phyloP scores from a whole-genome alignment of 169 alveolate species.

The Plasmodium gonderi region DNA sequence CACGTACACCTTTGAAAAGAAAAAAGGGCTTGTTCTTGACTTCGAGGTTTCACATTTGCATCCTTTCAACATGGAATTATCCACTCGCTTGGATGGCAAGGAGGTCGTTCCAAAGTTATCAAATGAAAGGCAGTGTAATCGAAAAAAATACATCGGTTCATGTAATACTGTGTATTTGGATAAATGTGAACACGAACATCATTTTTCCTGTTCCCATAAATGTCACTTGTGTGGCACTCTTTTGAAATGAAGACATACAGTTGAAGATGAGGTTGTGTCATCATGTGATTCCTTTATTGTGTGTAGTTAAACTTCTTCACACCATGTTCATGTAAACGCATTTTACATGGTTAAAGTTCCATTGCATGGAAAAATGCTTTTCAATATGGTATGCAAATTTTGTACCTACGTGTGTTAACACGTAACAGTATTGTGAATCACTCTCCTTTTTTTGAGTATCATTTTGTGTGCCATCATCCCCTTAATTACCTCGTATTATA shows the following conservation, averaged over 20 bases:
- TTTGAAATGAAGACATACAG: neutral
- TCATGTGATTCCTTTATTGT: too few species aligned
- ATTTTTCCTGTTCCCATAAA: slow-evolving; percentile 23
- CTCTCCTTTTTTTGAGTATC: too few species aligned
- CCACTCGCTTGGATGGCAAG: neutral
- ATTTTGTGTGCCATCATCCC: too few species aligned
- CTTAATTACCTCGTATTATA: too few species aligned
- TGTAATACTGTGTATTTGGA: neutral
- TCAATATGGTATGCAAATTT: too few species aligned
- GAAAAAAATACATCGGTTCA: neutral
- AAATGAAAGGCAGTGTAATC: neutral
- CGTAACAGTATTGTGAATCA: too few species aligned
- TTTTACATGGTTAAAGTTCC: too few species aligned
- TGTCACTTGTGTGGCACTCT: slow-evolving; percentile 29
- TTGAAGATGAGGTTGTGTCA: too few species aligned
- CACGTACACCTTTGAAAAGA: slow-evolving; percentile 13
- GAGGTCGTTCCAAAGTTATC: neutral
- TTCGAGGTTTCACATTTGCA: slow-evolving; percentile 11
- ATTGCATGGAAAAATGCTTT: too few species aligned
- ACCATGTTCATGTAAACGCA: too few species aligned
- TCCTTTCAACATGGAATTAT: slow-evolving; percentile 4
- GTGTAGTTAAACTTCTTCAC: too few species aligned
- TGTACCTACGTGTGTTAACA: too few species aligned
- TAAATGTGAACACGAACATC: slow-evolving; percentile 46
- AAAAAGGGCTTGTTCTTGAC: slow-evolving; percentile 37